Conservation (phyloP, 73 alveolate species). For the Durusdinium trenchii region DNA sequence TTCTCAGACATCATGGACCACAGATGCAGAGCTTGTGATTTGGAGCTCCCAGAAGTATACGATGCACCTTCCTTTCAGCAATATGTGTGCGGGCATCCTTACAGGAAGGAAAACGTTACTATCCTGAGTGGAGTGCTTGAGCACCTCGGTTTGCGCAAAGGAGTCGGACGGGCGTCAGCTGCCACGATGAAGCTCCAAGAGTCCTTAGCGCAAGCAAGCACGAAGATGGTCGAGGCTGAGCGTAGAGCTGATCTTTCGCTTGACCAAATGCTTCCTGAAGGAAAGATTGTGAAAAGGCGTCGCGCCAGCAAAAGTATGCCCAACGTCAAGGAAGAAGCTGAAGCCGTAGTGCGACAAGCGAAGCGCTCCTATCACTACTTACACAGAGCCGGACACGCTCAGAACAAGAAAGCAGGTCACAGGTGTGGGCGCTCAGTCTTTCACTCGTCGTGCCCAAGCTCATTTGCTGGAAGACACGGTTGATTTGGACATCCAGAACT, state of each 20-base stretch:
- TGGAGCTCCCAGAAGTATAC: background rate
- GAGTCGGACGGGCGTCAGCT: background rate
- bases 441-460: background rate
- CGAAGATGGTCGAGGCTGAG: background rate
- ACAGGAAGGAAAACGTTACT: background rate
- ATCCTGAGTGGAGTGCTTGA: no score
- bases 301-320: background rate
- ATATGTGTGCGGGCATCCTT: background rate
- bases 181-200: background rate
- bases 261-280: background rate
- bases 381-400: background rate
- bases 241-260: background rate
- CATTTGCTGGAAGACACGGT: background rate
- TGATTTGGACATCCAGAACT: constrained; percentile 37
- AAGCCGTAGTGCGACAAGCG: background rate
- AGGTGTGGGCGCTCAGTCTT: background rate
- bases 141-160: background rate
- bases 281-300: background rate
- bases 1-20: background rate
- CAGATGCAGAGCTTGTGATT: background rate
- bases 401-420: background rate
- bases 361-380: no score
- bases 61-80: background rate
- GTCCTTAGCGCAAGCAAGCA: no score
- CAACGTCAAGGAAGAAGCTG: background rate